Evolutionary conservation across 805 yeast genomes (phyloP).

Genomic region (Nakazawaea ishiwadae): DNA sequence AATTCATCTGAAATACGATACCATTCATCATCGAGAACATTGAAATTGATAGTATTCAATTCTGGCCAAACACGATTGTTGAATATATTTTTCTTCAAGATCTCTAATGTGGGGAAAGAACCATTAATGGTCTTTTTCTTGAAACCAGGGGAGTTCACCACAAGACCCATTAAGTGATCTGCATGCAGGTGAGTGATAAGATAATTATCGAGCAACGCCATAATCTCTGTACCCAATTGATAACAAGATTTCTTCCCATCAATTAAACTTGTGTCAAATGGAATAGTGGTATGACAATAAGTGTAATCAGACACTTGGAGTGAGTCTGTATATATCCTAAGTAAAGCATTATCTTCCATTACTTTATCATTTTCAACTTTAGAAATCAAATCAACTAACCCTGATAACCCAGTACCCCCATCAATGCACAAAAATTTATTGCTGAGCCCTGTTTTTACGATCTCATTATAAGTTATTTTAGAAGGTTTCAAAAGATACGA

Average conservation of each 20-base stretch:
- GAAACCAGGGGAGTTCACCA: slow-evolving; percentile 65
- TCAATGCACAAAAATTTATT: slow-evolving; percentile 58
- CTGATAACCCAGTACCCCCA: slow-evolving; percentile 71
- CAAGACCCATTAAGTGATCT: slow-evolving; percentile 71
- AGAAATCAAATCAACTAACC: slow-evolving; percentile 38
- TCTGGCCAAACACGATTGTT: slow-evolving; percentile 84
- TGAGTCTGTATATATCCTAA: slow-evolving; percentile 30
- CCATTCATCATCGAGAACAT: slow-evolving; percentile 12
- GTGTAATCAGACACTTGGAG: slow-evolving; percentile 22
- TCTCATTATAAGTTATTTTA: slow-evolving; percentile 33
- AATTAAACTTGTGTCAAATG: slow-evolving; percentile 22
- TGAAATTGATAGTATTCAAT: slow-evolving; percentile 30
- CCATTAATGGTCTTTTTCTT: slow-evolving; percentile 49
- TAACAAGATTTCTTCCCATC: slow-evolving; percentile 8
- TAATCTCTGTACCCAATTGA: slow-evolving; percentile 20
- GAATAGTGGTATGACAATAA: slow-evolving; percentile 20
- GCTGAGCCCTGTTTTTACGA: slow-evolving; percentile 21
- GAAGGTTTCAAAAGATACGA: slow-evolving; percentile 61
- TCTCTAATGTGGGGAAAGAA: slow-evolving; percentile 42
- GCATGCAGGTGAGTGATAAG: slow-evolving; percentile 79
- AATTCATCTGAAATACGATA: slow-evolving; percentile 29
- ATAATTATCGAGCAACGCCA: slow-evolving; percentile 35
- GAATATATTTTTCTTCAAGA: slow-evolving; percentile 54
- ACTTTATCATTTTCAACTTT: neutral
- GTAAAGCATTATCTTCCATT: slow-evolving; percentile 13